Evolutionary conservation across 129 eudicot species (phyloP), one percentile per base, ranked within the genome.

Genomic region (Artemisia tridentata): DNA sequence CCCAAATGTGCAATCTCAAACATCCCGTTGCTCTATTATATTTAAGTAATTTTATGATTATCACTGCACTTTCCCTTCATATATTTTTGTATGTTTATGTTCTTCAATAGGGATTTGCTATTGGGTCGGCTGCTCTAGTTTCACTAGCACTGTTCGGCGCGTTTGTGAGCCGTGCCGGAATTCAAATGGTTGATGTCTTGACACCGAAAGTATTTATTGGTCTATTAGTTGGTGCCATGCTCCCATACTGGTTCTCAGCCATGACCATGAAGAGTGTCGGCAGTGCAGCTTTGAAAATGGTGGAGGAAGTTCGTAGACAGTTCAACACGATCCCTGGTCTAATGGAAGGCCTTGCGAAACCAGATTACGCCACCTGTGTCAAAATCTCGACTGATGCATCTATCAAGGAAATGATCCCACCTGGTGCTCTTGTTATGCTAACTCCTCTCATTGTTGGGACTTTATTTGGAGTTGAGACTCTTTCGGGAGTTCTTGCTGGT

Each of bases 181-280:
- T 90, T 61, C 69, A 85, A 25, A 80, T 72, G 0, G 95, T 90
- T 38, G 95, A 90, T 77, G 95, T 90, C 1, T 72, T 90, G 85
- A 83, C 91, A 12, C 97, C 97, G 3, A 90, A 90, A 63, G 97
- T 87, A 41, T 87, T 90, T 75, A 90, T 90, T 5, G 97, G 97
- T 41, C 75, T 90, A 63, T 72, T 87, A 16, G 97, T 90, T 5
- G 97, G 97, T 63, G 97, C 97, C 47, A 90, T 90, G 96, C 96
- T 90, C 69, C 96, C 96, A 0, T 90, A 90, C 79, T 90, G 96
- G 96, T 90, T 90, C 55, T 90, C 97, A 2, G 97, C 95, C 76
- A 90, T 90, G 97, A 90, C 97, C 54, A 90, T 90, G 97, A 90
- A 90, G 84, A 90, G 97, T 70, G 97, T 87, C 15, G 97, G 97